Evolutionary conservation across 805 yeast species (phyloP).

Genomic region (Candida loeiensis): DNA sequence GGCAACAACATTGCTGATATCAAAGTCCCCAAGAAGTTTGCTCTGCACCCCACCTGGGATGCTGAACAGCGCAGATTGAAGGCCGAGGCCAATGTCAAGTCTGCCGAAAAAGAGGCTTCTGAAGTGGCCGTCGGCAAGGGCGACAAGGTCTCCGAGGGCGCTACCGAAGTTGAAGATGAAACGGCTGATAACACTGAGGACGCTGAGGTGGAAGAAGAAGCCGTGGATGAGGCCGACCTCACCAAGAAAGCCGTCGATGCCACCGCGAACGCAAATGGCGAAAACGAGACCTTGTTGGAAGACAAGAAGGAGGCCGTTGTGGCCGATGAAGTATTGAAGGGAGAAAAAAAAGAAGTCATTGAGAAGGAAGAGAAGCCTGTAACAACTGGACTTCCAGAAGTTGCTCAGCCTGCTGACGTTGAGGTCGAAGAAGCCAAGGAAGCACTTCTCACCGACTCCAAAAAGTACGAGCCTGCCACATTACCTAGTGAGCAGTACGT

Average conservation of each 20-base stretch:
- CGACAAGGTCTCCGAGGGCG: slow-evolving; percentile 5
- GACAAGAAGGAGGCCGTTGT: slow-evolving; percentile 8
- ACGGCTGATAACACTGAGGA: slow-evolving; percentile 6
- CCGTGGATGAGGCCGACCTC: slow-evolving; percentile 8
- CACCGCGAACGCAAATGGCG: slow-evolving; percentile 5
- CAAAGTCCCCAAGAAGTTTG: slow-evolving; percentile 39
- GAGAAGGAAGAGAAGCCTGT: slow-evolving; percentile 6
- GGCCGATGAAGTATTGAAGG: slow-evolving; percentile 7
- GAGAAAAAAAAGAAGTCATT: slow-evolving; percentile 4
- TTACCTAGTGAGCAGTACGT: slow-evolving; percentile 34
- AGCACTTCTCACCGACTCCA: slow-evolving; percentile 10
- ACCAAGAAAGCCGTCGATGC: slow-evolving; percentile 7
- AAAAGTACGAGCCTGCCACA: slow-evolving; percentile 32
- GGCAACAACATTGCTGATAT: slow-evolving; percentile 31
- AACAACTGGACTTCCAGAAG: slow-evolving; percentile 7
- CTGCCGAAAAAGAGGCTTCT: slow-evolving; percentile 9
- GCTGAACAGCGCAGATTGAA: slow-evolving; percentile 17
- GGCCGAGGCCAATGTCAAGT: slow-evolving; percentile 10
- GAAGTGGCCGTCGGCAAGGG: slow-evolving; percentile 6
- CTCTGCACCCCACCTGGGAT: slow-evolving; percentile 38
- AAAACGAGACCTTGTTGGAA: slow-evolving; percentile 5
- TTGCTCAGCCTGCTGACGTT: slow-evolving; percentile 7
- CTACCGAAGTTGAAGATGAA: slow-evolving; percentile 1
- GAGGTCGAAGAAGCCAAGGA: slow-evolving; percentile 11
- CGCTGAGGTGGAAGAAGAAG: slow-evolving; percentile 6